Evolutionary conservation across 345 rosid species (phyloP).

Genomic region (Mercurialis annua): DNA sequence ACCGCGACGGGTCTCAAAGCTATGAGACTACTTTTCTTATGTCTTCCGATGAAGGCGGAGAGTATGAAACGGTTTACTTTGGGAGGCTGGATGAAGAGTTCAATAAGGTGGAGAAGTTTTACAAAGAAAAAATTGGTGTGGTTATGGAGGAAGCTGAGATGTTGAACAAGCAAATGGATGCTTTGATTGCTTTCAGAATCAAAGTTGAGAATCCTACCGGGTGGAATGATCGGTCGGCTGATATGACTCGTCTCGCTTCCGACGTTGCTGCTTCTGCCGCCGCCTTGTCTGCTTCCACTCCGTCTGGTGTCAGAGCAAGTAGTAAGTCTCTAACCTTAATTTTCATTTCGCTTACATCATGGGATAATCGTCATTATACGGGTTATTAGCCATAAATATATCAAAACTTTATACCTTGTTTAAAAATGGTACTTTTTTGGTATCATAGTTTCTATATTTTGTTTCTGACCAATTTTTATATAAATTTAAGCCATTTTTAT

Average conservation of each 20-base stretch:
- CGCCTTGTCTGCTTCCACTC: constrained; percentile 47
- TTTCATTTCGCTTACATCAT: constrained; percentile 20
- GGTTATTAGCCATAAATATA: too few species aligned
- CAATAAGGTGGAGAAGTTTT: constrained; percentile 57
- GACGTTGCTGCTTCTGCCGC: constrained; percentile 51
- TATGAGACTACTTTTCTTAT: constrained; percentile 57
- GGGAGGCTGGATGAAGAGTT: constrained; percentile 63
- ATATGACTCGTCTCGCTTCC: constrained; percentile 62
- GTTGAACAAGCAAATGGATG: constrained; percentile 64
- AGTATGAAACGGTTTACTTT: constrained; percentile 53
- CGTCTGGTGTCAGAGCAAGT: constrained; percentile 43
- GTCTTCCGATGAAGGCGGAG: constrained; percentile 61
- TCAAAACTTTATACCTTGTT: too few species aligned
- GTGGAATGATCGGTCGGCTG: constrained; percentile 38
- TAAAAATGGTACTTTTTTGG: too few species aligned
- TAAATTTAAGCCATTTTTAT: too few species aligned
- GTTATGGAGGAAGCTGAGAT: constrained; percentile 53
- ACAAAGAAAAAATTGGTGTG: constrained; percentile 44
- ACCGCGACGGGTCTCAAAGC: constrained; percentile 23
- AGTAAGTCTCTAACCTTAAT: constrained; percentile 28
- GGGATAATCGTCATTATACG: too few species aligned
- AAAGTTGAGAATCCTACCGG: constrained; percentile 67
- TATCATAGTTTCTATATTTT: too few species aligned
- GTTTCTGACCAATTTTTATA: too few species aligned
- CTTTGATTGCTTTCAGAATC: constrained; percentile 62